These are phyloP conservation scores for Rhexocercosporidium sp. DNA, from an alignment of 2,329 filamentous ascomycete genomes.

Conservation along the genomic window DNA sequence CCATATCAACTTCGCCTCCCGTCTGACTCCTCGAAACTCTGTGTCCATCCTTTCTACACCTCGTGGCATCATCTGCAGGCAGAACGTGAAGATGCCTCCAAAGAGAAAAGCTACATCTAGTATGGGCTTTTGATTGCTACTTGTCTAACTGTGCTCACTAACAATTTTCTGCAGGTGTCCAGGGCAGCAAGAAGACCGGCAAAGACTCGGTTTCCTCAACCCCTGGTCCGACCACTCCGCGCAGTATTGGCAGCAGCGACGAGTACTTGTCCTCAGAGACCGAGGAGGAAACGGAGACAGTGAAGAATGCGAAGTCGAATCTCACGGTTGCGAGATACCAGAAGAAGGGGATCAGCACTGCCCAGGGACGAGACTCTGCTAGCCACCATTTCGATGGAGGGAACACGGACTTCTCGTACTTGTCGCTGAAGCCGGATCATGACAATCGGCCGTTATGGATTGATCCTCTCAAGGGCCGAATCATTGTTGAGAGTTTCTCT, in stretches of 20 bases:
- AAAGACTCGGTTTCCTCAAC: constrained; percentile 63
- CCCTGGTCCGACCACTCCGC: constrained; percentile 64
- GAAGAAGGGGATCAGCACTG: constrained; percentile 25
- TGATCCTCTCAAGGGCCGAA: constrained; percentile 81
- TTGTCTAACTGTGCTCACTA: constrained; percentile 39
- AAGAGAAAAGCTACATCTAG: constrained; percentile 71
- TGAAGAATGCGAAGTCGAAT: constrained; percentile 64
- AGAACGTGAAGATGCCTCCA: constrained; percentile 60
- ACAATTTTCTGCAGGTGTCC: constrained; percentile 47
- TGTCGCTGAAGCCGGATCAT: constrained; percentile 86
- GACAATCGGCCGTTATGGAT: constrained; percentile 92
- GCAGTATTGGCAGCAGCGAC: constrained; percentile 60
- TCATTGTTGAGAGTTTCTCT: constrained; percentile 94
- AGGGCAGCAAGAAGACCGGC: constrained; percentile 58
- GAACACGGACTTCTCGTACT: constrained; percentile 73
- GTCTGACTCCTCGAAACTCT: constrained; percentile 20
- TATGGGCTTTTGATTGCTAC: constrained; percentile 45
- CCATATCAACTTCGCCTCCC: constrained; percentile 23
- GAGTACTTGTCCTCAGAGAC: constrained; percentile 49
- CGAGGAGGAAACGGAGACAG: constrained; percentile 56
- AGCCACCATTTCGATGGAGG: constrained; percentile 41
- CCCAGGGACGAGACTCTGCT: constrained; percentile 39
- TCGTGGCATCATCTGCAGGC: constrained; percentile 31
- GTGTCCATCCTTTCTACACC: constrained; percentile 25
- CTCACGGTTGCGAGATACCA: constrained; percentile 52